phyloP scores from a whole-genome alignment of 2,329 filamentous ascomycete species.

The Penicillium paneum region DNA sequence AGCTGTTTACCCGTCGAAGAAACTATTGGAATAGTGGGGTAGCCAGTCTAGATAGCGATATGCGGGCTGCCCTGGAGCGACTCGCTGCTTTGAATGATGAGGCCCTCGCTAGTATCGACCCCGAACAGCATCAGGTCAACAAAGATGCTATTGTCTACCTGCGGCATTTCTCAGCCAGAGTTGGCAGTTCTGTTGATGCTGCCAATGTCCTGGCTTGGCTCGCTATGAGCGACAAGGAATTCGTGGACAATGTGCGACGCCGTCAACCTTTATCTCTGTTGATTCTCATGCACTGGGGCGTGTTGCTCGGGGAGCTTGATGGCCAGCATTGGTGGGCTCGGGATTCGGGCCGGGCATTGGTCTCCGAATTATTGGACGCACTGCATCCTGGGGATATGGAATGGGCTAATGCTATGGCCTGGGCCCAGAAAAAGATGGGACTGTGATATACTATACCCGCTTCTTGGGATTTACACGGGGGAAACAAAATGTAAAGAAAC shows the following conservation, averaged over 20 bases:
- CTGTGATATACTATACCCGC: slow-evolving; percentile 16
- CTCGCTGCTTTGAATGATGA: slow-evolving; percentile 30
- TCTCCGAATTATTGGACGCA: slow-evolving; percentile 27
- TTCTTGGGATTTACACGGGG: not conserved
- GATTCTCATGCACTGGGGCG: slow-evolving; percentile 38
- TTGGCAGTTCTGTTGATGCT: slow-evolving; percentile 23
- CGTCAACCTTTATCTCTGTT: slow-evolving; percentile 33
- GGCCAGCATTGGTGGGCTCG: slow-evolving; percentile 36
- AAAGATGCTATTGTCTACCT: slow-evolving; percentile 30
- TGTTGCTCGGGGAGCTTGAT: slow-evolving; percentile 32
- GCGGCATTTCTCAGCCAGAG: slow-evolving; percentile 29
- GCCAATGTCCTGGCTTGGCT: slow-evolving; percentile 37
- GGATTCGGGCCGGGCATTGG: slow-evolving; percentile 30
- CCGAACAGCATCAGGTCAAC: slow-evolving; percentile 30
- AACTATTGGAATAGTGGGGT: slow-evolving; percentile 45
- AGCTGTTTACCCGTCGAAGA: slow-evolving; percentile 48
- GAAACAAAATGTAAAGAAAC: not conserved
- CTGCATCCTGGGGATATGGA: slow-evolving; percentile 20
- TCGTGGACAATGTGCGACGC: slow-evolving; percentile 29
- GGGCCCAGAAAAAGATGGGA: slow-evolving; percentile 31
- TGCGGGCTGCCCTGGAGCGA: slow-evolving; percentile 27
- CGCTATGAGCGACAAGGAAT: slow-evolving; percentile 32
- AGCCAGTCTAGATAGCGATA: slow-evolving; percentile 24
- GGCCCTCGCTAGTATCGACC: slow-evolving; percentile 23
- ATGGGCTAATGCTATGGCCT: slow-evolving; percentile 29